A percentile compares a stretch with the other conserved stretches of the same genome.
These are phyloP conservation scores for Dactylellina parvicollis DNA, from an alignment of 2,329 filamentous ascomycete species.

Conservation along the genomic window DNA sequence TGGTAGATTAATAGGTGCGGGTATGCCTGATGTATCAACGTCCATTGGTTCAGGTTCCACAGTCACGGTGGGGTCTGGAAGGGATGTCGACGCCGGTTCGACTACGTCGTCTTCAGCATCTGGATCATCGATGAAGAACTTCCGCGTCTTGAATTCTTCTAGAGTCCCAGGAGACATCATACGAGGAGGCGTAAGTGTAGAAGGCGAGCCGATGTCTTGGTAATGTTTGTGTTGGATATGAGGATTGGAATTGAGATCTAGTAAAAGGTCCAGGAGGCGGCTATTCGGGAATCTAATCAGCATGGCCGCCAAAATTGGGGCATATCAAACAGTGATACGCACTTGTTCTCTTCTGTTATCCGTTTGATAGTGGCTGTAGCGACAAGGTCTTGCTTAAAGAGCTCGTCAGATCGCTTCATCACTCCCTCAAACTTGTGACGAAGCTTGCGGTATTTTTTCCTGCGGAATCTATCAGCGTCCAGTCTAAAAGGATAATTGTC, in stretches of 20 bases:
- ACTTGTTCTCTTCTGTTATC: constrained; percentile 93
- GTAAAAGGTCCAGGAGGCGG: constrained; percentile 84
- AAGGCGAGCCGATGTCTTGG: constrained; percentile 71
- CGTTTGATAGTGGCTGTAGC: constrained; percentile 82
- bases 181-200: constrained; percentile 61
- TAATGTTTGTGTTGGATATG: constrained; percentile 80
- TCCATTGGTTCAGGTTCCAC: constrained; percentile 46
- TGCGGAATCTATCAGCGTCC: constrained; percentile 63
- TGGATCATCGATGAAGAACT: constrained; percentile 49
- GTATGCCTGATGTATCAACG: constrained; percentile 21
- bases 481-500: constrained; percentile 65
- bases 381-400: constrained; percentile 83
- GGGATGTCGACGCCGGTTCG: constrained; percentile 6
- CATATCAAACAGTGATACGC: constrained; percentile 61
- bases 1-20: background rate
- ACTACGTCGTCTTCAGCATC: constrained; percentile 39
- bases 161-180: constrained; percentile 61
- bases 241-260: constrained; percentile 86
- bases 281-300: constrained; percentile 64
- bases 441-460: constrained; percentile 96
- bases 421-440: constrained; percentile 78
- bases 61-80: background rate
- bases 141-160: constrained; percentile 42
- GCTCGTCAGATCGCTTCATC: constrained; percentile 81
- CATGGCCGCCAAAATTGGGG: constrained; percentile 42